phyloP scores from a whole-genome alignment of 2,329 filamentous ascomycete species.

The Didymella glomerata region DNA sequence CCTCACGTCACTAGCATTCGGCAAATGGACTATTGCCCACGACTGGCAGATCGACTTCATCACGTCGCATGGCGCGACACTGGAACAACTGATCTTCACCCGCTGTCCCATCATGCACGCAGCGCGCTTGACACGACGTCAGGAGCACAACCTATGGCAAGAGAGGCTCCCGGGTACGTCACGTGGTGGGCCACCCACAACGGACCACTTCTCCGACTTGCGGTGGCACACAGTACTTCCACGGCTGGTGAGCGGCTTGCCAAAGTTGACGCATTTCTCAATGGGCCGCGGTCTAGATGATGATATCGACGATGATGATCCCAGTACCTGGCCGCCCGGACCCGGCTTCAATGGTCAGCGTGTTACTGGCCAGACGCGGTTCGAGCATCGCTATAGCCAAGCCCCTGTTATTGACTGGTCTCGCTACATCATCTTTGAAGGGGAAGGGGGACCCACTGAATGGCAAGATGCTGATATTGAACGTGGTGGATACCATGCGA shows the following conservation, averaged over 20 bases:
- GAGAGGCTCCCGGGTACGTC: background rate
- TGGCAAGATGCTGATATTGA: background rate
- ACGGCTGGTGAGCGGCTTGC: background rate
- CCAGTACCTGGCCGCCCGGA: background rate
- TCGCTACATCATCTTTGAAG: constrained; percentile 12
- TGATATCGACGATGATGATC: background rate
- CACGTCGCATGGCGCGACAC: constrained; percentile 48
- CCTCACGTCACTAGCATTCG: constrained; percentile 53
- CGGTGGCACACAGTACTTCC: constrained; percentile 13
- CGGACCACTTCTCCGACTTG: constrained; percentile 1
- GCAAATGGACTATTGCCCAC: constrained; percentile 55
- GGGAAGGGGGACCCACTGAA: background rate
- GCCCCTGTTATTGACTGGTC: background rate
- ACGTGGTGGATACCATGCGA: background rate
- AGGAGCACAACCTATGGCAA: constrained; percentile 9
- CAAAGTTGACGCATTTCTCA: constrained; percentile 10
- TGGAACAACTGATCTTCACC: constrained; percentile 56
- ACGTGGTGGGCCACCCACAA: background rate
- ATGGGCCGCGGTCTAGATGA: constrained; percentile 8
- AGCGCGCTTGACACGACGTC: constrained; percentile 6
- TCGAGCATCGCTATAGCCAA: constrained; percentile 4
- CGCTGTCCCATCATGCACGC: constrained; percentile 51
- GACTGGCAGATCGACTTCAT: constrained; percentile 61
- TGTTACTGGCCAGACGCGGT: background rate
- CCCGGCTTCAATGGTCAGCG: background rate